phyloP scores from a whole-genome alignment of 305 asterid species.

The Stenogyne calaminthoides region DNA sequence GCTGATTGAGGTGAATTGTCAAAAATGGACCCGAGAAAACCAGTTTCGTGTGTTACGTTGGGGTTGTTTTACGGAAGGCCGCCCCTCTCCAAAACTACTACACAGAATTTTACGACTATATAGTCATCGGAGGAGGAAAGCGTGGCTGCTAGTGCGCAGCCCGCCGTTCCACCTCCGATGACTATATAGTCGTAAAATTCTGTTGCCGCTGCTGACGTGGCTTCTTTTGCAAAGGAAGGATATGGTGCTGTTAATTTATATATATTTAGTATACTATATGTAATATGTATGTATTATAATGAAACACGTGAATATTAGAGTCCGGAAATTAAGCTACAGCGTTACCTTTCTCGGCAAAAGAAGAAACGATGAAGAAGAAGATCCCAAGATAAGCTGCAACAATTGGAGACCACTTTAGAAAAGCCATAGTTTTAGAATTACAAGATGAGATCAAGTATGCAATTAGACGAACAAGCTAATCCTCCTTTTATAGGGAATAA shows the following conservation, averaged over 20 bases:
- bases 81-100: slow-evolving; percentile 67
- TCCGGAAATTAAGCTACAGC: not conserved
- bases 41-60: slow-evolving; percentile 38
- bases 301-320: too few species aligned
- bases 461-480: not conserved
- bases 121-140: slow-evolving; percentile 57
- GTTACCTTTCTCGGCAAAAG: slow-evolving; percentile 48
- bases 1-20: slow-evolving; percentile 47
- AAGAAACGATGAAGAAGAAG: slow-evolving; percentile 32
- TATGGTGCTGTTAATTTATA: too few species aligned
- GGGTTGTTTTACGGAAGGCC: slow-evolving; percentile 65
- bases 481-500: not conserved
- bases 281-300: too few species aligned
- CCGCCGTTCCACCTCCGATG: slow-evolving; percentile 81
- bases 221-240: slow-evolving; percentile 57
- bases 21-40: not conserved
- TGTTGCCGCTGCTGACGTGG: slow-evolving; percentile 49
- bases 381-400: slow-evolving; percentile 25
- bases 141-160: slow-evolving; percentile 75
- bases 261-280: too few species aligned
- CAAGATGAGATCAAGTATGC: not conserved
- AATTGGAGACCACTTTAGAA: slow-evolving; percentile 9
- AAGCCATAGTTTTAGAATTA: slow-evolving; percentile 4
- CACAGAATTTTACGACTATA: too few species aligned
- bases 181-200: slow-evolving; percentile 69